Evolutionary conservation across 2,329 filamentous ascomycete genomes (phyloP).

Genomic region (Calonectria pseudoturangicola): DNA sequence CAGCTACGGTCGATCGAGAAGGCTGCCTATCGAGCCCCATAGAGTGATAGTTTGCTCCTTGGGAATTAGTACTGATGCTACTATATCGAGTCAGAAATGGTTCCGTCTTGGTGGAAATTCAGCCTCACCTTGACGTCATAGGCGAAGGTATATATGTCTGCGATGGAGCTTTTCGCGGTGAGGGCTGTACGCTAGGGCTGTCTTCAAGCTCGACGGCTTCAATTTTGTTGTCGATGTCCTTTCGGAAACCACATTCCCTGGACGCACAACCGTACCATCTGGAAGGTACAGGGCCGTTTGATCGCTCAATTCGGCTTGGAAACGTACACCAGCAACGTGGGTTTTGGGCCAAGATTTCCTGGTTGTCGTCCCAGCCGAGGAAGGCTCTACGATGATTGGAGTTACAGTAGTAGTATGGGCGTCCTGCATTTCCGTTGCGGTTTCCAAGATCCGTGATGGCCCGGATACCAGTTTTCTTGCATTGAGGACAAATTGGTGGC

Average conservation of each 20-base stretch:
- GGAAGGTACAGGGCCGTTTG: neutral
- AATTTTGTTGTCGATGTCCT: neutral
- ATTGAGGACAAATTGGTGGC: neutral
- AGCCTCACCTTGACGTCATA: neutral
- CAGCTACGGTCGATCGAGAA: neutral
- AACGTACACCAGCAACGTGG: conserved; percentile 1
- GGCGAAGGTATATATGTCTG: neutral
- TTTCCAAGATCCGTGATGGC: neutral
- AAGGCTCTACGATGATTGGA: neutral
- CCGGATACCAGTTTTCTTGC: neutral
- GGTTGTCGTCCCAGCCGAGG: neutral
- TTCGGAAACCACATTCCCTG: neutral
- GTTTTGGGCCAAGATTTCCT: neutral
- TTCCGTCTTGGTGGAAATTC: neutral
- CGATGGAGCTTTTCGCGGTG: neutral
- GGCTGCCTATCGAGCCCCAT: neutral
- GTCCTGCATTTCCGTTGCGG: neutral
- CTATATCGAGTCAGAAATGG: neutral
- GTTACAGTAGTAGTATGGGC: conserved; percentile 1
- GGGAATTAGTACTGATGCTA: neutral
- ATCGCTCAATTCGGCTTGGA: neutral
- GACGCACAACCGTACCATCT: conserved; percentile 2
- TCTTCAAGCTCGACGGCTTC: neutral
- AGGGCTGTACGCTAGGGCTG: neutral
- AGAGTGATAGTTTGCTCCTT: neutral